phyloP scores from a whole-genome alignment of 2,329 filamentous ascomycete genomes.

The Exophiala phaeomuriformis region DNA sequence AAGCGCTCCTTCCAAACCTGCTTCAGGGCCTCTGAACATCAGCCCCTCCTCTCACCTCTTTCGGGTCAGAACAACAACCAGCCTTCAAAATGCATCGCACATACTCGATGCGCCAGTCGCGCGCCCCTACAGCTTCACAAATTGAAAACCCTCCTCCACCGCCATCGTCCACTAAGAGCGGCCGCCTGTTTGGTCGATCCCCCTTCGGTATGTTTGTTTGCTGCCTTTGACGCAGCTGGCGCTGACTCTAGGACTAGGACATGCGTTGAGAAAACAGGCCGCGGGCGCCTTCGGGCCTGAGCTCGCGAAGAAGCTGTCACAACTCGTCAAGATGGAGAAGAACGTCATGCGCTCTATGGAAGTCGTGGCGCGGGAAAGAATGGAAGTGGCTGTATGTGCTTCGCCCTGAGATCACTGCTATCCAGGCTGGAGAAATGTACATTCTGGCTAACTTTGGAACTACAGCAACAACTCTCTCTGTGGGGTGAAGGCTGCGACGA shows the following conservation, averaged over 20 bases:
- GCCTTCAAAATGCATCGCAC: constrained; percentile 76
- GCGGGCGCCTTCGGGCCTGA: constrained; percentile 61
- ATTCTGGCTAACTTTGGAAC: background rate
- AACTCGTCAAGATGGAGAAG: constrained; percentile 99
- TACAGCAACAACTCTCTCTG: constrained; percentile 92
- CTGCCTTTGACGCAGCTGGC: background rate
- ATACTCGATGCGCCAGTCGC: constrained; percentile 96
- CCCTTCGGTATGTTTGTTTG: constrained; percentile 65
- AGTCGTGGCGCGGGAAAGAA: constrained; percentile 85
- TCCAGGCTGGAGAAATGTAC: background rate
- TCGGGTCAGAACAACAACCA: background rate
- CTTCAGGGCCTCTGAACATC: constrained; percentile 3
- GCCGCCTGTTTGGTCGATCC: constrained; percentile 77
- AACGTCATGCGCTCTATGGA: constrained; percentile 99
- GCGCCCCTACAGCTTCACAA: constrained; percentile 89
- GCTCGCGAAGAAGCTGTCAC: constrained; percentile 92
- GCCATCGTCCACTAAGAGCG: constrained; percentile 80
- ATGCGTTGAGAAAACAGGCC: constrained; percentile 51
- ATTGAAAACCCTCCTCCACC: constrained; percentile 90
- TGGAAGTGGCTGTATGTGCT: constrained; percentile 86
- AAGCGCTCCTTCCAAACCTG: too few species aligned
- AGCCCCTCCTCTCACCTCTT: constrained; percentile 2
- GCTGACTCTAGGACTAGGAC: constrained; percentile 42
- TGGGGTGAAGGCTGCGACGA: constrained; percentile 96
- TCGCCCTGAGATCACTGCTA: background rate